Evolutionary conservation across 192 early-diverging fungal genomes (phyloP).

Genomic region (Linnemannia zychae): DNA sequence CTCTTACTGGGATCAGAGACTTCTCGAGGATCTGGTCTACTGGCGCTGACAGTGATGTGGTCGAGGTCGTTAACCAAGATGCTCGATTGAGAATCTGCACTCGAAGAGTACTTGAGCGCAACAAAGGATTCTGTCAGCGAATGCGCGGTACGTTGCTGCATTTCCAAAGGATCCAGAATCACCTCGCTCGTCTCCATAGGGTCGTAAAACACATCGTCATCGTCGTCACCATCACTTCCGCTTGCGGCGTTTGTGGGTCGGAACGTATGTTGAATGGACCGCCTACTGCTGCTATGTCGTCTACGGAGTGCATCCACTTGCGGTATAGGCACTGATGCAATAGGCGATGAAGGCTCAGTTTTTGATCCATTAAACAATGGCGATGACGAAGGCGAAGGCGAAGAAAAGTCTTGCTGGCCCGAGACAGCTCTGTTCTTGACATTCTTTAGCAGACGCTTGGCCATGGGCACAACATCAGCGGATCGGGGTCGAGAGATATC

Average conservation of each 20-base stretch:
- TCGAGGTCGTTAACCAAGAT: slow-evolving; percentile 32
- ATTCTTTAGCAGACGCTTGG: slow-evolving; percentile 38
- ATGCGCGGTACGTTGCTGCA: slow-evolving; percentile 26
- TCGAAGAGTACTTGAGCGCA: slow-evolving; percentile 63
- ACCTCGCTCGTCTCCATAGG: slow-evolving; percentile 36
- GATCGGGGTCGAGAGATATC: slow-evolving; percentile 47
- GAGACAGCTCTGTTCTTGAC: slow-evolving; percentile 31
- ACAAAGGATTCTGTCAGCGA: slow-evolving; percentile 65
- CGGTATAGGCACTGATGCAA: slow-evolving; percentile 42
- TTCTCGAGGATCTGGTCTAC: slow-evolving; percentile 44
- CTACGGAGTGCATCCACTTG: neutral
- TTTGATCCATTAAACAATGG: neutral
- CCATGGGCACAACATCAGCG: slow-evolving; percentile 48
- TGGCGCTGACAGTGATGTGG: slow-evolving; percentile 30
- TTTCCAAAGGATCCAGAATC: slow-evolving; percentile 39
- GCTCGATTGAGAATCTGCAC: slow-evolving; percentile 55
- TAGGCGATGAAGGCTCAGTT: slow-evolving; percentile 26
- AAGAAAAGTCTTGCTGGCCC: neutral
- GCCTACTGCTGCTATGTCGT: slow-evolving; percentile 10
- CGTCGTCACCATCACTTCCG: slow-evolving; percentile 27
- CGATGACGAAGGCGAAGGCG: neutral
- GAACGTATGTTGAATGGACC: neutral
- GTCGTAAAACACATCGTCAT: slow-evolving; percentile 51
- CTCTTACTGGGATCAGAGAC: slow-evolving; percentile 55
- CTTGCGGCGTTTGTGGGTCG: neutral